These are phyloP conservation scores for Wickerhamiella hasegawae DNA, from an alignment of 805 yeast species.

Conservation along the genomic window DNA sequence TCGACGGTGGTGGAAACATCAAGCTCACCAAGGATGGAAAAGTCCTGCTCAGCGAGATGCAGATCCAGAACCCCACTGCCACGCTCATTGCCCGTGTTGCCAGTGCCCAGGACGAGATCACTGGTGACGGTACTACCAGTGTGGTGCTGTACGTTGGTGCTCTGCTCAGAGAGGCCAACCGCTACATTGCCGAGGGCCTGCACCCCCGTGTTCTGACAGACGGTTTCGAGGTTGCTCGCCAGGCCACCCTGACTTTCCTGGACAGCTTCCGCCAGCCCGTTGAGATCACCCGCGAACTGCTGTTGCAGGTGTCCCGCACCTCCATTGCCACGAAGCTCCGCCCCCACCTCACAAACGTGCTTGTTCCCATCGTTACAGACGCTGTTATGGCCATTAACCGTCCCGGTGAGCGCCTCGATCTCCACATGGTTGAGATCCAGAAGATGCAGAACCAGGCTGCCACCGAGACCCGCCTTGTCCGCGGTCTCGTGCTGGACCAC, in stretches of 20 bases:
- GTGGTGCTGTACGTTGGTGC: conserved; percentile 92
- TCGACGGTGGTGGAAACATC: conserved; percentile 91
- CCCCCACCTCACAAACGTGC: conserved; percentile 55
- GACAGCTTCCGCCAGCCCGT: conserved; percentile 44
- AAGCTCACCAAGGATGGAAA: conserved; percentile 96
- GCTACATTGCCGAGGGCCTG: conserved; percentile 82
- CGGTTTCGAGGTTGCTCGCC: conserved; percentile 85
- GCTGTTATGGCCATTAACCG: conserved; percentile 68
- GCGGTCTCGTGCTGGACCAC: conserved; percentile 89
- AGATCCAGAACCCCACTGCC: conserved; percentile 82
- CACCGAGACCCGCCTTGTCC: conserved; percentile 64
- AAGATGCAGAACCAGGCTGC: conserved; percentile 90
- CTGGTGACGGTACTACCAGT: conserved; percentile 98
- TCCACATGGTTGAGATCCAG: conserved; percentile 97
- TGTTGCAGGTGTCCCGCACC: conserved; percentile 81
- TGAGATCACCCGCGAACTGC: conserved; percentile 65
- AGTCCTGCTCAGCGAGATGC: conserved; percentile 88
- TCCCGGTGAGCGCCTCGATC: conserved; percentile 44
- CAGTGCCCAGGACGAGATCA: conserved; percentile 94
- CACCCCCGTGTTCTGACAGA: conserved; percentile 91
- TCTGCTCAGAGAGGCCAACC: conserved; percentile 81
- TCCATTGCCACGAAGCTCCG: conserved; percentile 79
- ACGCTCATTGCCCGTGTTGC: conserved; percentile 91
- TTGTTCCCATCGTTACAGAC: conserved; percentile 91
- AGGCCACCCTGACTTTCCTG: conserved; percentile 51